Evolutionary conservation across 2,329 filamentous ascomycete genomes (phyloP), one percentile per base, ranked within the genome.

Genomic region (Neocucurbitaria cava): DNA sequence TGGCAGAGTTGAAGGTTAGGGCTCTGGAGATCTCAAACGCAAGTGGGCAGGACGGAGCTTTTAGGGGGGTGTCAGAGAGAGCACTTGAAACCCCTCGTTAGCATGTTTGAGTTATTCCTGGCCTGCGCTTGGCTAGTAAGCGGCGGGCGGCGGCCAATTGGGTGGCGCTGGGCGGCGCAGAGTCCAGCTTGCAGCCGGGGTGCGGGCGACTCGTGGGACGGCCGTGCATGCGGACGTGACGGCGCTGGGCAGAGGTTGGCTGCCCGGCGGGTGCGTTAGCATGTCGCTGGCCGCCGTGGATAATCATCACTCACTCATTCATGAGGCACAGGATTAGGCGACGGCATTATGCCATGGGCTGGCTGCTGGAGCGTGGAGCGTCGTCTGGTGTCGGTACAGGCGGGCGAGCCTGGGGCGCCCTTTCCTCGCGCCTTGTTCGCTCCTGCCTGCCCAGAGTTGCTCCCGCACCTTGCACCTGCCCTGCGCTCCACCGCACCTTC

Each of bases 21-120:
- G 69, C 68, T 67, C 62, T 69, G 60, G 70, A 63, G 69, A 74
- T 70, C 65, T 71, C 71, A 75, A 74, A 75, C 72, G 69, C 66
- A 66, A 69, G 64, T 66, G 65, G 65, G 70, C 72, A 66, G 71
- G 73, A 43, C 41, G 41, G 41, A 43, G 41, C 41, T 43, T 43
- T 43, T 43, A 43, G 41, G 41, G 41, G 41, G 41, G 41, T 43
- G 41, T 43, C 41, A 43, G 41, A 43, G 41, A 74, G 70, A 62
- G 62, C 61, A 68, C 64, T 64, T 75, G 73, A 75, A 75, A 76
- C 73, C 41, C 41, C 41, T 43, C 41, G 38, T 43, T 43, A 43
- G 41, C 41, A 43, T 43, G 41, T 43, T 43, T 43, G 41, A 43
- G 41, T 70, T 73, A 74, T 72, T 72, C 65, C 53, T 57, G 64